Evolutionary conservation across 1,284 basidiomycete genomes (phyloP).

Genomic region (Apiotrichum brassicae): DNA sequence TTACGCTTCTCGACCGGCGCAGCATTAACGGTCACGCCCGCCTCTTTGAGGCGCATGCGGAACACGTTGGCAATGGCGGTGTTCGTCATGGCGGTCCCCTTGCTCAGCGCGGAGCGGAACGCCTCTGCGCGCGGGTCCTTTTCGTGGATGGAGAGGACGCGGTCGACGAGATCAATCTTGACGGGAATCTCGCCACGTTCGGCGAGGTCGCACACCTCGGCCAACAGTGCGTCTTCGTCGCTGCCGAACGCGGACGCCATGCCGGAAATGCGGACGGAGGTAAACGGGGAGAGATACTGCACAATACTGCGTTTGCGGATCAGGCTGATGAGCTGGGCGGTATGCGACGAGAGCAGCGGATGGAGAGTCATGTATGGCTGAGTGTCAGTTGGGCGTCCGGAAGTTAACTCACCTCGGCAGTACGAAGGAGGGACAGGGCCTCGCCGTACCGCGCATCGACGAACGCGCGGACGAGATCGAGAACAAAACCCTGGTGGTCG

Average conservation of each 20-base stretch:
- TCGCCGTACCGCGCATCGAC: conserved; percentile 36
- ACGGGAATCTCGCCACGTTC: conserved; percentile 23
- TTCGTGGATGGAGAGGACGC: conserved; percentile 25
- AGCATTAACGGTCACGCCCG: conserved; percentile 31
- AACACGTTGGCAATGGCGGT: conserved; percentile 24
- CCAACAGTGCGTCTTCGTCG: conserved; percentile 20
- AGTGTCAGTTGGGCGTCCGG: not conserved
- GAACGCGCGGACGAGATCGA: conserved; percentile 34
- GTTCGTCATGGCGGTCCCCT: conserved; percentile 20
- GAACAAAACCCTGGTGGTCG: conserved; percentile 31
- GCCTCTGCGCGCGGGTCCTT: conserved; percentile 26
- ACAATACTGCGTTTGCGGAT: conserved; percentile 32
- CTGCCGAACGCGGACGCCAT: conserved; percentile 36
- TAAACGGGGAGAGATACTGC: conserved; percentile 41
- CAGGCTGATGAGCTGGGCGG: conserved; percentile 15
- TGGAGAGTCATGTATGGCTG: conserved; percentile 29
- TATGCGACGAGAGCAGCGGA: conserved; percentile 23
- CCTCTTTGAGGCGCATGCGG: conserved; percentile 37
- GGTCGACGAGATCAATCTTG: conserved; percentile 39
- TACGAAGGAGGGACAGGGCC: conserved; percentile 22
- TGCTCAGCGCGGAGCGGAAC: conserved; percentile 22
- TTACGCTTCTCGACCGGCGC: not conserved
- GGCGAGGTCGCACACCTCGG: conserved; percentile 28
- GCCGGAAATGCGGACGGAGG: conserved; percentile 25
- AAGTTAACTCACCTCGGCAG: conserved; percentile 25